A percentile compares a stretch with the other conserved stretches of the same genome.
Evolutionary conservation across 1,284 basidiomycete species (phyloP).

Genomic region (Rhodotorula sp.): DNA sequence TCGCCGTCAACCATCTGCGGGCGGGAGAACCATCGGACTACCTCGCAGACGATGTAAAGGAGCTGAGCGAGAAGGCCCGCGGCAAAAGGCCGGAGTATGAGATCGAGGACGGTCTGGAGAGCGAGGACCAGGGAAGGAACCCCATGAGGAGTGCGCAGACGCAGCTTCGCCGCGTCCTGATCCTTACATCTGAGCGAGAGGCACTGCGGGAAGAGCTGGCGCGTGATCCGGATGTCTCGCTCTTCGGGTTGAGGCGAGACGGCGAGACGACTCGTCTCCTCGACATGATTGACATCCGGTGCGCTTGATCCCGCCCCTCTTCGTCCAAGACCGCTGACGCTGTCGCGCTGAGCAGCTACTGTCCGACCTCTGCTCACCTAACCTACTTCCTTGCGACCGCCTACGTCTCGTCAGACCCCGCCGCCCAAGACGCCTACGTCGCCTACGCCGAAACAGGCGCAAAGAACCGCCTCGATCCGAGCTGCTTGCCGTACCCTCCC

Average conservation of each 20-base stretch:
- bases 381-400: constrained; percentile 32
- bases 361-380: constrained; percentile 31
- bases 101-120: neutral
- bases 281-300: constrained; percentile 28
- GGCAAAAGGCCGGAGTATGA: constrained; percentile 9
- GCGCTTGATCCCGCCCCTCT: neutral
- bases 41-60: too few relatives aligned
- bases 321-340: too few relatives aligned
- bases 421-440: neutral
- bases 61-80: constrained; percentile 3
- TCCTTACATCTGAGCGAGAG: constrained; percentile 18
- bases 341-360: constrained; percentile 1
- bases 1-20: constrained; percentile 29
- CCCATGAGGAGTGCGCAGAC: neutral
- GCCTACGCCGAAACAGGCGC: neutral
- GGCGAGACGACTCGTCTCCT: constrained; percentile 1
- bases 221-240: constrained; percentile 22
- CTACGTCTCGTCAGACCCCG: constrained; percentile 5
- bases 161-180: constrained; percentile 9
- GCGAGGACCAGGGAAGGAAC: neutral
- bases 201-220: constrained; percentile 6
- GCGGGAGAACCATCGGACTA: neutral
- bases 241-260: constrained; percentile 4
- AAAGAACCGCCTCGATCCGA: constrained; percentile 10
- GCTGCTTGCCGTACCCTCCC: constrained; percentile 20